Percentiles rank a stretch among this genome's conserved stretches.
Evolutionary conservation across 2,329 filamentous ascomycete genomes (phyloP).

Genomic region (Pseudopithomyces maydicus): DNA sequence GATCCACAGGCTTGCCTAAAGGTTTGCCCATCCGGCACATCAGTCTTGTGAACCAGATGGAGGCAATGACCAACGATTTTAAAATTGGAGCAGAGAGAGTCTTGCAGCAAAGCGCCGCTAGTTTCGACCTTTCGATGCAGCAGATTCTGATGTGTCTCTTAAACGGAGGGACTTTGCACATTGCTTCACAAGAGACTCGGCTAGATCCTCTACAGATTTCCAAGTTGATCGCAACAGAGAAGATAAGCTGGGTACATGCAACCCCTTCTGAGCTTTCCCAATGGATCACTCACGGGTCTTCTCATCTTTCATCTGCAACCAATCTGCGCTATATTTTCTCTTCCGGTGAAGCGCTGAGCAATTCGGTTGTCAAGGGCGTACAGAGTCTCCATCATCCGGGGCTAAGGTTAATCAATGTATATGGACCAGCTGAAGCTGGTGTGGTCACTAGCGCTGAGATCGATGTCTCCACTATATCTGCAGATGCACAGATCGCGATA

Average conservation of each 20-base stretch:
- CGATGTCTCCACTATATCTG: conserved; percentile 1
- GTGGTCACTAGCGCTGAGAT: conserved; percentile 9
- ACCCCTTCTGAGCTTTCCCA: conserved; percentile 49
- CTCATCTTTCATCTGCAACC: conserved; percentile 16
- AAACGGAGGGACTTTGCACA: conserved; percentile 44
- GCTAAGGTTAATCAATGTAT: conserved; percentile 14
- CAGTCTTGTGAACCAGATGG: not conserved
- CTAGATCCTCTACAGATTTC: conserved; percentile 44
- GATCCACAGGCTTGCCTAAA: no score
- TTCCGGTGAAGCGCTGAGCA: conserved; percentile 19
- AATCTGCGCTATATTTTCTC: conserved; percentile 35
- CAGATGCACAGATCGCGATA: not conserved
- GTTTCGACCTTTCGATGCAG: conserved; percentile 49
- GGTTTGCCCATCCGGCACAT: no score
- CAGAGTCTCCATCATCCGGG: not conserved
- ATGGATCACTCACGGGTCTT: conserved; percentile 23
- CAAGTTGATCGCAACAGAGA: conserved; percentile 40
- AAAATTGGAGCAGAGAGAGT: conserved; percentile 43
- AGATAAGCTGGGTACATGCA: conserved; percentile 46
- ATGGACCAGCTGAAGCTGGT: conserved; percentile 15
- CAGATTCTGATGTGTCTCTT: conserved; percentile 49
- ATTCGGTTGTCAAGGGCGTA: not conserved
- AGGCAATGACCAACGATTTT: conserved; percentile 37
- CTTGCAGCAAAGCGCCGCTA: conserved; percentile 51
- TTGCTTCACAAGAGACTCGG: conserved; percentile 38